Evolutionary conservation across 495 filamentous ascomycete species (phyloP).

Genomic region (Lasiosphaeria miniovina): DNA sequence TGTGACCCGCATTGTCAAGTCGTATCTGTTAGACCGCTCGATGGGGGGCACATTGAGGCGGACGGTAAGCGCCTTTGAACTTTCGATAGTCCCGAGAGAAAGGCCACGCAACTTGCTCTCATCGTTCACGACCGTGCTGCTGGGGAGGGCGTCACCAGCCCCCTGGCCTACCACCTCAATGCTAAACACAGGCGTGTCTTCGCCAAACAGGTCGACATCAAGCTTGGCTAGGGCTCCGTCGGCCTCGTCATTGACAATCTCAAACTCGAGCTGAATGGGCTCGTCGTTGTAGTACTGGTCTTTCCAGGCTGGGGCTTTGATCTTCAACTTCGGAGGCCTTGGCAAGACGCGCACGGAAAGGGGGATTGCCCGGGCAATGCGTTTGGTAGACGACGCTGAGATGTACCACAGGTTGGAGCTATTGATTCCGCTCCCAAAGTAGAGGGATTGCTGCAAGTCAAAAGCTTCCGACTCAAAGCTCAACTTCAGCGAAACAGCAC

Average conservation of each 20-base stretch:
- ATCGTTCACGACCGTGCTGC: slow-evolving; percentile 23
- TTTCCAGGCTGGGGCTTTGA: slow-evolving; percentile 57
- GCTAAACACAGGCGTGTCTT: slow-evolving; percentile 48
- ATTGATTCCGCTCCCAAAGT: slow-evolving; percentile 45
- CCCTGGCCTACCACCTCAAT: slow-evolving; percentile 38
- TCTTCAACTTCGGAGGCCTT: slow-evolving; percentile 86
- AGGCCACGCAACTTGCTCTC: slow-evolving; percentile 35
- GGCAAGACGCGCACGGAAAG: slow-evolving; percentile 68
- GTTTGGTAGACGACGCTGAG: slow-evolving; percentile 36
- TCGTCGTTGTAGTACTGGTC: slow-evolving; percentile 84
- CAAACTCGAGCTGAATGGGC: slow-evolving; percentile 60
- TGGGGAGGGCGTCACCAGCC: slow-evolving; percentile 23
- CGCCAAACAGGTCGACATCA: slow-evolving; percentile 65
- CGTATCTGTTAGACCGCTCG: slow-evolving; percentile 56
- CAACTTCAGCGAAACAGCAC: slow-evolving; percentile 62
- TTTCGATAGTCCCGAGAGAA: slow-evolving; percentile 47
- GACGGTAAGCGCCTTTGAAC: slow-evolving; percentile 37
- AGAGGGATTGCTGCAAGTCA: slow-evolving; percentile 62
- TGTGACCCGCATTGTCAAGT: slow-evolving; percentile 65
- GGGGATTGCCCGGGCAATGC: slow-evolving; percentile 46
- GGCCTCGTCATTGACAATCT: slow-evolving; percentile 80
- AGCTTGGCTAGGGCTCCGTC: slow-evolving; percentile 68
- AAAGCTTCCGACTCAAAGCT: slow-evolving; percentile 62
- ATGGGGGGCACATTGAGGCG: slow-evolving; percentile 49
- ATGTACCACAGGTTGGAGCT: slow-evolving; percentile 56